These are phyloP conservation scores for Metschnikowia kunwiensis DNA, from an alignment of 805 yeast genomes.

Conservation along the genomic window DNA sequence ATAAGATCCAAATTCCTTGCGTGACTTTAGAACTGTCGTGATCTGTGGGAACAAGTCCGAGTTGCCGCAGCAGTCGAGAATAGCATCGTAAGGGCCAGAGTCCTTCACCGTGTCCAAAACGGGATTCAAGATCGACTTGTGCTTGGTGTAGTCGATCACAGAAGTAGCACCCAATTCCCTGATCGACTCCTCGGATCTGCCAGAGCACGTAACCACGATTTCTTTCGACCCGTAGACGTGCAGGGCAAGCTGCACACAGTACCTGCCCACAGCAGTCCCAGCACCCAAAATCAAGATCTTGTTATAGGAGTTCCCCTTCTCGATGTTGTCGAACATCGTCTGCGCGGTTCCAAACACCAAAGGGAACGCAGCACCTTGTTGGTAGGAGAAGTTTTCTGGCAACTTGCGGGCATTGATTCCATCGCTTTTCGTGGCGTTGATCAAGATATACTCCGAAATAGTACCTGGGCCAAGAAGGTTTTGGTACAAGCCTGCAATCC, in stretches of 20 bases:
- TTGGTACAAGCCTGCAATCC: slow-evolving; percentile 27
- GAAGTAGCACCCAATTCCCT: slow-evolving; percentile 54
- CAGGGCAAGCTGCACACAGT: slow-evolving; percentile 55
- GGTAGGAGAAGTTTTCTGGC: slow-evolving; percentile 40
- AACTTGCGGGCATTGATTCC: slow-evolving; percentile 46
- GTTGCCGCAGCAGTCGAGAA: slow-evolving; percentile 67
- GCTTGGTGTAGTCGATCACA: slow-evolving; percentile 55
- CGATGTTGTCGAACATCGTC: slow-evolving; percentile 28
- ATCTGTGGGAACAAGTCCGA: slow-evolving; percentile 45
- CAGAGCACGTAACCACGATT: slow-evolving; percentile 57
- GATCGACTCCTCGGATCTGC: slow-evolving; percentile 44
- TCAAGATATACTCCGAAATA: slow-evolving; percentile 43
- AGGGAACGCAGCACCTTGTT: slow-evolving; percentile 66
- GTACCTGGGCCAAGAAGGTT: slow-evolving; percentile 35
- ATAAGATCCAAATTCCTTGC: slow-evolving; percentile 41
- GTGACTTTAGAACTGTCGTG: slow-evolving; percentile 43
- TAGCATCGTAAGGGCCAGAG: slow-evolving; percentile 50
- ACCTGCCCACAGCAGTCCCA: slow-evolving; percentile 65
- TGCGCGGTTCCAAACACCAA: slow-evolving; percentile 64
- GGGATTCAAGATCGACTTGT: slow-evolving; percentile 29
- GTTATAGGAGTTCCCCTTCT: slow-evolving; percentile 39
- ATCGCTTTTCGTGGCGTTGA: slow-evolving; percentile 30
- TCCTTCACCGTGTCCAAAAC: slow-evolving; percentile 33
- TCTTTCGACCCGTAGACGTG: slow-evolving; percentile 38
- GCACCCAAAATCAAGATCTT: slow-evolving; percentile 69